These are phyloP conservation scores for Plicaturopsis crispa DNA, from an alignment of 768 basidiomycete genomes.

Conservation along the genomic window DNA sequence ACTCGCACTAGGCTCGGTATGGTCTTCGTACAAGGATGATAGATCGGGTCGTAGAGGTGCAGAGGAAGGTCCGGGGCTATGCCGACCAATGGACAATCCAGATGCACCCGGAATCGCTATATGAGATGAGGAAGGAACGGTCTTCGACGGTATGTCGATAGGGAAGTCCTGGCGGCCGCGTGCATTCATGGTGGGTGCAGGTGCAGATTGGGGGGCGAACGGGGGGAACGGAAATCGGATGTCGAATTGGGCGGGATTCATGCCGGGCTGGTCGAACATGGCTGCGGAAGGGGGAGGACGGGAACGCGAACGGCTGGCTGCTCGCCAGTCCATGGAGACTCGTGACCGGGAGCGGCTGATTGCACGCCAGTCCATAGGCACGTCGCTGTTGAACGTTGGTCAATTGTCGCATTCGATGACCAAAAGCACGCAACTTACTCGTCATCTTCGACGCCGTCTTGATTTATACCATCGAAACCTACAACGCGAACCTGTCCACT, in stretches of 20 bases:
- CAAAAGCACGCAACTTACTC: conserved; percentile 46
- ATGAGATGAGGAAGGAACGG: not conserved
- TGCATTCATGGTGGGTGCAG: not conserved
- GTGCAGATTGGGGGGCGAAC: conserved; percentile 6
- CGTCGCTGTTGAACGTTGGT: conserved; percentile 30
- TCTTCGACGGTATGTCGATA: not conserved
- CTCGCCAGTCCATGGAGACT: conserved; percentile 88
- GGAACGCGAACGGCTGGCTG: conserved; percentile 69
- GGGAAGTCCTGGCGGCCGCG: not conserved
- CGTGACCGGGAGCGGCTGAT: conserved; percentile 88
- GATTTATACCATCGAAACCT: conserved; percentile 72
- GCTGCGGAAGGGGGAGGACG: conserved; percentile 54
- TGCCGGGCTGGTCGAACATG: conserved; percentile 39
- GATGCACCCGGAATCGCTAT: conserved; percentile 36
- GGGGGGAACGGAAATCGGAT: conserved; percentile 29
- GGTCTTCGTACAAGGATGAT: conserved; percentile 39
- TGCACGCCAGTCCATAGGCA: conserved; percentile 89
- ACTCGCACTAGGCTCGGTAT: conserved; percentile 23
- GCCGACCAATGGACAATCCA: conserved; percentile 35
- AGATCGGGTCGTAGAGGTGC: conserved; percentile 33
- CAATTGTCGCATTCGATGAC: conserved; percentile 10
- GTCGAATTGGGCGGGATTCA: conserved; percentile 28
- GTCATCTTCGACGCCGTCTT: conserved; percentile 63
- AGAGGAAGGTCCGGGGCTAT: conserved; percentile 36
- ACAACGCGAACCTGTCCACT: conserved; percentile 72